Percentiles rank a stretch among this genome's conserved stretches.
Conservation (phyloP, 768 basidiomycete species). For the Boletus rex-veris region DNA sequence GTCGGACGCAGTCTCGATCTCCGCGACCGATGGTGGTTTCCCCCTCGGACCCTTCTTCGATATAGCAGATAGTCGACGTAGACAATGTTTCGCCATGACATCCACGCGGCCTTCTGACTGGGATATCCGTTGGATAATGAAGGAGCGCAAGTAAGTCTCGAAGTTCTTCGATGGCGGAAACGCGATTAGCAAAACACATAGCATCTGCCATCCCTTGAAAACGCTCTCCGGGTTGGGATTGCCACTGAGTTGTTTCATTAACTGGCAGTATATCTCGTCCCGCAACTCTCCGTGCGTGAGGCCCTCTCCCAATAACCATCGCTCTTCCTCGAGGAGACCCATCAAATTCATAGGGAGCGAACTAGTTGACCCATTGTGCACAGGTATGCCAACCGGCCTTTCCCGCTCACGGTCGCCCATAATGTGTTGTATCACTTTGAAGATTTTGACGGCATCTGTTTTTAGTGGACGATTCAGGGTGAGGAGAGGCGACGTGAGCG, state of each 20-base stretch:
- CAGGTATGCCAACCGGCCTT: slow-evolving; percentile 48
- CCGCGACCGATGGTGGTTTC: slow-evolving; percentile 73
- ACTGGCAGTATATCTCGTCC: slow-evolving; percentile 91
- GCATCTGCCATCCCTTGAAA: slow-evolving; percentile 90
- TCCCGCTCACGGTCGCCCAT: slow-evolving; percentile 92
- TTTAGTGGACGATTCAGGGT: slow-evolving; percentile 60
- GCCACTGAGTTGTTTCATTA: slow-evolving; percentile 85
- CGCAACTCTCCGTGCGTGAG: slow-evolving; percentile 78
- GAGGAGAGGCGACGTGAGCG: slow-evolving; percentile 72
- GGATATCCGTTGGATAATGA: slow-evolving; percentile 65
- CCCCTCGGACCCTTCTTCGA: slow-evolving; percentile 84
- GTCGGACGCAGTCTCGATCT: slow-evolving; percentile 93
- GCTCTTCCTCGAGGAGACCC: slow-evolving; percentile 73
- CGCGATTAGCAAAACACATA: slow-evolving; percentile 86
- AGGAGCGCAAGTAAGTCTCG: slow-evolving; percentile 77
- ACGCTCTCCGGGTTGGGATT: slow-evolving; percentile 82
- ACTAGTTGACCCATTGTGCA: slow-evolving; percentile 40
- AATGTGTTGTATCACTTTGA: slow-evolving; percentile 86
- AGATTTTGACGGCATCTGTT: slow-evolving; percentile 78
- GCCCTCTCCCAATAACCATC: slow-evolving; percentile 81
- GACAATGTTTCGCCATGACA: slow-evolving; percentile 87
- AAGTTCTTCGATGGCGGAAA: slow-evolving; percentile 95
- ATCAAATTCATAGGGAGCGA: slow-evolving; percentile 41
- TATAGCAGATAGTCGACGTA: slow-evolving; percentile 72
- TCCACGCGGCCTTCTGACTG: slow-evolving; percentile 77